phyloP scores from a whole-genome alignment of 352 stramenopile genomes.

The Phytophthora melonis region DNA sequence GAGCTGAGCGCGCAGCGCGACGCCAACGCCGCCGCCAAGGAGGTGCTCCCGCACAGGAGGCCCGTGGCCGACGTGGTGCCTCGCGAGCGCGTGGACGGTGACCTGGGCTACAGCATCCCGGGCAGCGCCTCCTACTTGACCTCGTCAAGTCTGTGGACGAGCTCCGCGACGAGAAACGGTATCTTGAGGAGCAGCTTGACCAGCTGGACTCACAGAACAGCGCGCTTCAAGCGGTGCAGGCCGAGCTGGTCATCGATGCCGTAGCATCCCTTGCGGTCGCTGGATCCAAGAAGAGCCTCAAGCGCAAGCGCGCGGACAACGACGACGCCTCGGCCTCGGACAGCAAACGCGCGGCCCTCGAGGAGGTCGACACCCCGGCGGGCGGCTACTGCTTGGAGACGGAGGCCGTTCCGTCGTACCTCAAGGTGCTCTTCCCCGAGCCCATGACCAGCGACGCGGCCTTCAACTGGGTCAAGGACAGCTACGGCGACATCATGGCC shows the following conservation, averaged over 20 bases:
- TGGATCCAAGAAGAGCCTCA: slow-evolving; percentile 33
- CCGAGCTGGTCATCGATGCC: slow-evolving; percentile 39
- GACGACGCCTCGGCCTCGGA: slow-evolving; percentile 12
- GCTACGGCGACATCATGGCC: slow-evolving; percentile 54
- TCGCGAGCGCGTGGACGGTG: slow-evolving; percentile 23
- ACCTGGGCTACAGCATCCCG: slow-evolving; percentile 33
- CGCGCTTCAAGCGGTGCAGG: slow-evolving; percentile 48
- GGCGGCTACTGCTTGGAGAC: slow-evolving; percentile 54
- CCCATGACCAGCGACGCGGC: slow-evolving; percentile 46
- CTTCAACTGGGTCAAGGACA: slow-evolving; percentile 63
- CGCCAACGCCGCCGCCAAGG: slow-evolving; percentile 26
- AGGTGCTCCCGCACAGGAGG: slow-evolving; percentile 33
- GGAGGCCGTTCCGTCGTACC: slow-evolving; percentile 47
- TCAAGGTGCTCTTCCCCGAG: slow-evolving; percentile 47
- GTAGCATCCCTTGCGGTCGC: slow-evolving; percentile 11
- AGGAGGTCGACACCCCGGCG: slow-evolving; percentile 22
- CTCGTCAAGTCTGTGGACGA: slow-evolving; percentile 37
- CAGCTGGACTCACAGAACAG: slow-evolving; percentile 57
- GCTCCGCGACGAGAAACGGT: slow-evolving; percentile 51
- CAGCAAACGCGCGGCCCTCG: slow-evolving; percentile 22
- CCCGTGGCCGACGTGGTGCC: slow-evolving; percentile 31
- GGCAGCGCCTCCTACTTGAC: slow-evolving; percentile 48
- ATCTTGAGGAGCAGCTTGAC: slow-evolving; percentile 55
- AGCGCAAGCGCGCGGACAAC: slow-evolving; percentile 43
- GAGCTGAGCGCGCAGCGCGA: slow-evolving; percentile 35